phyloP scores from a whole-genome alignment of 306 rosid species.

The Fragaria nilgerrensis region DNA sequence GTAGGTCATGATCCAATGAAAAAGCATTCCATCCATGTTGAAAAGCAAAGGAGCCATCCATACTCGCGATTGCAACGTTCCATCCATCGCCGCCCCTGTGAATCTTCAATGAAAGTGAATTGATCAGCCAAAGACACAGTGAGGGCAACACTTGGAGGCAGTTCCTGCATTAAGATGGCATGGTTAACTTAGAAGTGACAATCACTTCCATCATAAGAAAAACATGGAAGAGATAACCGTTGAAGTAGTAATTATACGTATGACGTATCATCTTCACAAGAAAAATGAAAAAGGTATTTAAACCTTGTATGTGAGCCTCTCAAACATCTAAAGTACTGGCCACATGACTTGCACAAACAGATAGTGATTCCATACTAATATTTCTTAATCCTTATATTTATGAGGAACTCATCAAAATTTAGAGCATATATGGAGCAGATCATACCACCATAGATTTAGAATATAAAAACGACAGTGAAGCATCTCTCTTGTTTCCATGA shows the following conservation, averaged over 20 bases:
- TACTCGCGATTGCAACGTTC: slow-evolving; percentile 37
- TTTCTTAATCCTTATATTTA: neutral
- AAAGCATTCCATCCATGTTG: slow-evolving; percentile 60
- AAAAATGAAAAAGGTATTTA: no score
- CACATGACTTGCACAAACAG: neutral
- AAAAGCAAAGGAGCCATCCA: slow-evolving; percentile 43
- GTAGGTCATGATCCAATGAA: slow-evolving; percentile 39
- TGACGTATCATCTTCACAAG: no score
- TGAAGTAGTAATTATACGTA: neutral
- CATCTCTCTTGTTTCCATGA: slow-evolving; percentile 35
- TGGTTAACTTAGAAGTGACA: neutral
- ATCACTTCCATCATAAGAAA: slow-evolving; percentile 1
- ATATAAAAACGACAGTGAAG: no score
- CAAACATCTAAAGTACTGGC: no score
- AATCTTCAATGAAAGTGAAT: slow-evolving; percentile 43
- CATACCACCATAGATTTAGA: slow-evolving; percentile 33
- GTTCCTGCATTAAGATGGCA: slow-evolving; percentile 41
- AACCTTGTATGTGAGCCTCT: no score
- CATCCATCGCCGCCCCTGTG: slow-evolving; percentile 49
- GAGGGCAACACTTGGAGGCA: slow-evolving; percentile 53
- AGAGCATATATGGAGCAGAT: neutral
- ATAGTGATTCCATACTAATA: neutral
- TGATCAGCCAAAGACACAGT: slow-evolving; percentile 36
- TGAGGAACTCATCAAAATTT: neutral
- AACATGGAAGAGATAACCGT: neutral